These are phyloP conservation scores for Phytophthora fragariaefolia DNA, from an alignment of 352 stramenopile genomes.

Conservation along the genomic window DNA sequence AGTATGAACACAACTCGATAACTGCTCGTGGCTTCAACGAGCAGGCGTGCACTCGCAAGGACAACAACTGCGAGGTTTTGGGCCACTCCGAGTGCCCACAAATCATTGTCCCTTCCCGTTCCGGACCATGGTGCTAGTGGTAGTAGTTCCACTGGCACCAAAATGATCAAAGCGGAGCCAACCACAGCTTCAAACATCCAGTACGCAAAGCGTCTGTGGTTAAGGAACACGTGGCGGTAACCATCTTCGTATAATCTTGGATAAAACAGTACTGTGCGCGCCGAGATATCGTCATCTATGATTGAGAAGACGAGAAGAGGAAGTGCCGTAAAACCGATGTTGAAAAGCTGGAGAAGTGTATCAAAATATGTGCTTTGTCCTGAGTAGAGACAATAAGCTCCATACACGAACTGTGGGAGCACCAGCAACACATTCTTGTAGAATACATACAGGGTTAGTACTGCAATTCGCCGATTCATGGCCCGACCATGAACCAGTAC, in stretches of 20 bases:
- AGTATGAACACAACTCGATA: constrained; percentile 39
- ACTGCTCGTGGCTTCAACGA: constrained; percentile 54
- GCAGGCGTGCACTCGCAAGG: constrained; percentile 55
- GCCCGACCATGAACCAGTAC: constrained; percentile 87
- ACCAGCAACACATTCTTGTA: constrained; percentile 90
- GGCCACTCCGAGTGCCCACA: constrained; percentile 68
- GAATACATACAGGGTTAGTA: constrained; percentile 87
- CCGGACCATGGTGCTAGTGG: constrained; percentile 52
- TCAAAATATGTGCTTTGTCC: constrained; percentile 85
- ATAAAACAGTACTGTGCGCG: constrained; percentile 47
- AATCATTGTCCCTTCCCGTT: constrained; percentile 64
- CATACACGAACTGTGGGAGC: constrained; percentile 81
- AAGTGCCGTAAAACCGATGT: constrained; percentile 82
- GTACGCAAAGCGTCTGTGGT: constrained; percentile 48
- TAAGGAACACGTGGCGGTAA: constrained; percentile 56
- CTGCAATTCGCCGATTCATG: constrained; percentile 72
- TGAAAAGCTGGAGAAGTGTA: constrained; percentile 78
- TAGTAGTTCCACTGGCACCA: constrained; percentile 51
- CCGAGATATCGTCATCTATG: constrained; percentile 62
- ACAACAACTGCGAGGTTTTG: constrained; percentile 74
- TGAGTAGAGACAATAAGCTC: constrained; percentile 74
- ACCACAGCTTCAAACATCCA: constrained; percentile 71
- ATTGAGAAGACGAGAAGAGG: constrained; percentile 73
- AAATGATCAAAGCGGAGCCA: constrained; percentile 54
- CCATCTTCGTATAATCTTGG: constrained; percentile 67